Percentiles rank a stretch among this genome's conserved stretches.
phyloP scores from a whole-genome alignment of 2,329 filamentous ascomycete species.

The Exophiala phaeomuriformis region DNA sequence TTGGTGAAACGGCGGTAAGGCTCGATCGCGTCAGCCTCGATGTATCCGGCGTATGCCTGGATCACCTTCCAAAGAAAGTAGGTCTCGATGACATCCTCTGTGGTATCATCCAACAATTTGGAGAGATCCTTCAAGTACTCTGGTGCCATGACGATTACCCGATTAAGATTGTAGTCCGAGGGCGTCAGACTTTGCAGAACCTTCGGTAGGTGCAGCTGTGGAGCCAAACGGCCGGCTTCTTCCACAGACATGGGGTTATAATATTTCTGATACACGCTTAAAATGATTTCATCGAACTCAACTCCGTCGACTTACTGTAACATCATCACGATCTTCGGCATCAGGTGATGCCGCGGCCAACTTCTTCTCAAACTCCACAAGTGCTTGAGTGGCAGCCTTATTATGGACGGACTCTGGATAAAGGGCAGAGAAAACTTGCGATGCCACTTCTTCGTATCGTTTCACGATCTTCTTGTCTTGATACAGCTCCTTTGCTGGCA shows the following conservation, averaged over 20 bases:
- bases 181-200: slow-evolving; percentile 50
- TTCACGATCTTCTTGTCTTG: slow-evolving; percentile 47
- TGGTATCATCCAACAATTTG: slow-evolving; percentile 47
- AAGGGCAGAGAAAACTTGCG: slow-evolving; percentile 38
- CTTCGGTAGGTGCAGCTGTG: slow-evolving; percentile 49
- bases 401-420: slow-evolving; percentile 26
- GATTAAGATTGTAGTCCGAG: slow-evolving; percentile 43
- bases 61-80: slow-evolving; percentile 61
- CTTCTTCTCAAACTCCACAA: slow-evolving; percentile 54
- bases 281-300: background rate
- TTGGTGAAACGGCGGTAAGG: slow-evolving; percentile 56
- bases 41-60: slow-evolving; percentile 44
- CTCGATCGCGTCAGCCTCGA: slow-evolving; percentile 55
- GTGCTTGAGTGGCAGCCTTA: slow-evolving; percentile 31
- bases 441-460: slow-evolving; percentile 45
- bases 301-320: slow-evolving; percentile 37
- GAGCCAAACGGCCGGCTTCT: slow-evolving; percentile 49
- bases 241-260: slow-evolving; percentile 58
- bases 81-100: slow-evolving; percentile 51
- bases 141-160: slow-evolving; percentile 54
- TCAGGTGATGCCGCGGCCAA: slow-evolving; percentile 54
- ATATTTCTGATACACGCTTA: slow-evolving; percentile 37
- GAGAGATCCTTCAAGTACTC: slow-evolving; percentile 55
- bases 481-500: slow-evolving; percentile 57
- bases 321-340: slow-evolving; percentile 52